A percentile compares a stretch with the other conserved stretches of the same genome.
Evolutionary conservation across 164 flowering plant genomes (phyloP).

Genomic region (Dillenia suffruticosa): DNA sequence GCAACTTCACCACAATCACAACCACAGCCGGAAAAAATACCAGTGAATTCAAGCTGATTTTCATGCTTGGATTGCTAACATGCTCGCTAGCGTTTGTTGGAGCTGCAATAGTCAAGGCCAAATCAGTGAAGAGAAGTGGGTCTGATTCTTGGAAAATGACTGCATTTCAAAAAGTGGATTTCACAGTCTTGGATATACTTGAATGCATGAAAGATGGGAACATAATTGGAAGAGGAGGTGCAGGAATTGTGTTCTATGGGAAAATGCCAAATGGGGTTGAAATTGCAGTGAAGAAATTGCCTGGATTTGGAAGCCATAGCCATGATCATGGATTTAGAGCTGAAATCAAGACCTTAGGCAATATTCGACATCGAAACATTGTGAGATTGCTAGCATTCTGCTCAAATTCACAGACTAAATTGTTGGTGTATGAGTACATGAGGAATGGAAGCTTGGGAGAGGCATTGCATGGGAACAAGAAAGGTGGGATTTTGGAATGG

Average conservation of each 20-base stretch:
- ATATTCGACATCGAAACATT: constrained; percentile 83
- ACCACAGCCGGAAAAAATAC: constrained; percentile 24
- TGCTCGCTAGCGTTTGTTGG: constrained; percentile 66
- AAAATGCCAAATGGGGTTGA: constrained; percentile 72
- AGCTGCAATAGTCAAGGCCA: constrained; percentile 68
- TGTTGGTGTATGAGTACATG: constrained; percentile 82
- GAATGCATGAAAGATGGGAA: constrained; percentile 83
- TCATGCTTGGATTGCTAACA: constrained; percentile 62
- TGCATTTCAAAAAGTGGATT: constrained; percentile 66
- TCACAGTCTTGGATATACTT: constrained; percentile 55
- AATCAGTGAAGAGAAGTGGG: constrained; percentile 34
- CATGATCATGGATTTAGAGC: constrained; percentile 85
- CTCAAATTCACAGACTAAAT: constrained; percentile 58
- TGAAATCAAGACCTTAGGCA: constrained; percentile 79
- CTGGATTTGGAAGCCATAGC: constrained; percentile 42
- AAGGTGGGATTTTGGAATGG: constrained; percentile 52
- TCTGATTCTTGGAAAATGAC: constrained; percentile 74
- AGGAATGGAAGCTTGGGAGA: constrained; percentile 77
- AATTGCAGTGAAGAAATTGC: constrained; percentile 73
- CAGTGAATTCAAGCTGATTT: constrained; percentile 57
- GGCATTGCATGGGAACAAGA: constrained; percentile 50
- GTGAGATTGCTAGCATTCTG: constrained; percentile 82
- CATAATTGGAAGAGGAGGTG: constrained; percentile 87
- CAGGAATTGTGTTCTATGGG: constrained; percentile 83
- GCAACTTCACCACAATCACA: constrained; percentile 41